A percentile compares a stretch with the other conserved stretches of the same genome.
Evolutionary conservation across 2,329 filamentous ascomycete species (phyloP).

Genomic region (Colletotrichum sp.): DNA sequence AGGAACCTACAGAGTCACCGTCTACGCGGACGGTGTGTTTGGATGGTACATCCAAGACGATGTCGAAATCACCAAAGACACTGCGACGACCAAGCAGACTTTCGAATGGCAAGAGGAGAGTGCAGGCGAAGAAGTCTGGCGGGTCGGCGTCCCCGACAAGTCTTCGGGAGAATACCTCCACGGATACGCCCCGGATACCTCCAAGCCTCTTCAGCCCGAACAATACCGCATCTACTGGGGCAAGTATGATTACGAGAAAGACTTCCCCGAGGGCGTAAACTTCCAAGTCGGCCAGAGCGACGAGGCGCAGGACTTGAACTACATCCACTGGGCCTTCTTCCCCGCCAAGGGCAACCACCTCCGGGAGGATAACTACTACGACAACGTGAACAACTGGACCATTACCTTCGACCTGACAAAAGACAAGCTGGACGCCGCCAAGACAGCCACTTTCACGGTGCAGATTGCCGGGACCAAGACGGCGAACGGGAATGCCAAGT

Average conservation of each 20-base stretch:
- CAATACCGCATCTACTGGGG: conserved; percentile 68
- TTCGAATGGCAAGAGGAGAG: conserved; percentile 58
- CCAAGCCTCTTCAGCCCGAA: conserved; percentile 55
- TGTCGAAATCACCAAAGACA: conserved; percentile 49
- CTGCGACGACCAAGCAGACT: conserved; percentile 29
- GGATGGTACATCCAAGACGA: conserved; percentile 62
- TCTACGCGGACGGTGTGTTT: conserved; percentile 67
- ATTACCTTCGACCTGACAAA: conserved; percentile 54
- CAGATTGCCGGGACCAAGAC: conserved; percentile 69
- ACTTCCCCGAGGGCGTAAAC: conserved; percentile 63
- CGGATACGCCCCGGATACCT: conserved; percentile 54
- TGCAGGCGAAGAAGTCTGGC: conserved; percentile 63
- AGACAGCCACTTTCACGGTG: conserved; percentile 66
- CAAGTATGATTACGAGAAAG: conserved; percentile 61
- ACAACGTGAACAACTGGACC: conserved; percentile 65
- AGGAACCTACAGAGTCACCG: conserved; percentile 64
- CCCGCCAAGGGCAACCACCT: conserved; percentile 57
- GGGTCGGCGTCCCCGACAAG: conserved; percentile 67
- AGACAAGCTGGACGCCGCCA: conserved; percentile 43
- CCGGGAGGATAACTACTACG: conserved; percentile 46
- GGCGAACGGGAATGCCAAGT: conserved; percentile 63
- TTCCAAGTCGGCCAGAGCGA: conserved; percentile 62
- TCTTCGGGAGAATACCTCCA: conserved; percentile 65
- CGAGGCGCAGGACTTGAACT: conserved; percentile 59
- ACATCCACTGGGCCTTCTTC: conserved; percentile 70